Evolutionary conservation across 805 yeast genomes (phyloP), one percentile per base, ranked within the genome.

Genomic region (Wickerhamomyces tratensis): DNA sequence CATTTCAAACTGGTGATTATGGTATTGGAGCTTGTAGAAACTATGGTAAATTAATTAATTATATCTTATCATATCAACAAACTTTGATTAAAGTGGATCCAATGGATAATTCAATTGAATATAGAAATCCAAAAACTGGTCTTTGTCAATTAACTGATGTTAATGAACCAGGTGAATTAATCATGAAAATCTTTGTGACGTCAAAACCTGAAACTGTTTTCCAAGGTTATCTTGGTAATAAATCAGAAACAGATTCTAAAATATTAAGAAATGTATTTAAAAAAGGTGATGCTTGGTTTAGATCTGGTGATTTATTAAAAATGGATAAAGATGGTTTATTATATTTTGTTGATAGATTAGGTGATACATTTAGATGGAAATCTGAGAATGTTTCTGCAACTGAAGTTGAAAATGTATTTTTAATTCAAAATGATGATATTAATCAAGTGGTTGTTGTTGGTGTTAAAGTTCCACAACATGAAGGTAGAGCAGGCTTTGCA

Each of bases 281-380:
- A 47, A 76, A 82, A 54, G 96, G 96, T 26, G 98, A 89, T 61
- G 94, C 94, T 1, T 89, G 87, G 83, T 82, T 84, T 54, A 72
- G 96, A 56, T 75, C 86, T 27, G 97, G 96, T 37, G 98, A 89
- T 59, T 69, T 89, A 50, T 68, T 91, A 56, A 77, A 68, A 51
- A 64, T 70, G 57, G 95, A 87, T 59, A 68, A 68, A 29, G 72
- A 79, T 49, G 84, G 86, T 1, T 64, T 81, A 49, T 71, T 83
- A 58, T 86, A 82, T 62, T 89, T 89, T 61, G 86, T 88, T 38
- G 98, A 89, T 67, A 71, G 98, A 56, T 64, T 91, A 55, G 98
- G 98, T 36, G 98, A 89, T 57, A 91, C 97, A 0, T 89, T 85
- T 67, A 72, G 98, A 52, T 89, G 98, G 98, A 91, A 87, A 65